Conservation (phyloP, 2,329 filamentous ascomycete genomes). For the Trichoderma sp. region DNA sequence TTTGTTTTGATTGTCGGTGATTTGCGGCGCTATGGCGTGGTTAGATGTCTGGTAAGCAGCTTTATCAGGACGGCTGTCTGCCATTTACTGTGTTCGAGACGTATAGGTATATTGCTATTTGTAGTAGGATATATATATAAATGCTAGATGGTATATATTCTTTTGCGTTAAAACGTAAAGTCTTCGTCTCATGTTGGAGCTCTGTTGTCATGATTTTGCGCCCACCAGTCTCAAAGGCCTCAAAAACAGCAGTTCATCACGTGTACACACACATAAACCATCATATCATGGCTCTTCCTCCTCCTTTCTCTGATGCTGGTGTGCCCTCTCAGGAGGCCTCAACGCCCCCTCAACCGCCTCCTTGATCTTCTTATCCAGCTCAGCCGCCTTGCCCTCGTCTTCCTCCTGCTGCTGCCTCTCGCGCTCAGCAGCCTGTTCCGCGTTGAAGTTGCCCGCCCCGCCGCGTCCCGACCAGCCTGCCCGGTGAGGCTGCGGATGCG, state of each 20-base stretch:
- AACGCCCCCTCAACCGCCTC: conserved; percentile 52
- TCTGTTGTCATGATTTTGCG: background rate
- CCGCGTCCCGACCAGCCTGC: conserved; percentile 49
- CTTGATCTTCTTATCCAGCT: conserved; percentile 46
- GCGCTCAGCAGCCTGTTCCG: conserved; percentile 34
- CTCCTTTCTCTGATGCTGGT: conserved; percentile 35
- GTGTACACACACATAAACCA: background rate
- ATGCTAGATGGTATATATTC: background rate
- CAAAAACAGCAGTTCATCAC: background rate
- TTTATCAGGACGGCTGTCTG: background rate
- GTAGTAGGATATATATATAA: background rate
- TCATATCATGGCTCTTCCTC: background rate
- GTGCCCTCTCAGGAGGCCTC: conserved; percentile 49
- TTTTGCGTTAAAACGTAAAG: no score
- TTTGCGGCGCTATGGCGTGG: background rate
- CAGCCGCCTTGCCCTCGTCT: conserved; percentile 31
- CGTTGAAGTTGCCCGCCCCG: conserved; percentile 59
- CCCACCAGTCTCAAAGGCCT: background rate
- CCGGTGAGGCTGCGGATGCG: conserved; percentile 28
- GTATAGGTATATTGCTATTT: background rate
- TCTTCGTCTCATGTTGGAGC: background rate
- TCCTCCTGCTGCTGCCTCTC: conserved; percentile 35
- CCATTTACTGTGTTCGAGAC: background rate
- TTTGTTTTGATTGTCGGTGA: background rate
- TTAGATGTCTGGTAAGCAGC: background rate